These are phyloP conservation scores for Saitoella complicata DNA, from an alignment of 805 yeast genomes.

Conservation along the genomic window DNA sequence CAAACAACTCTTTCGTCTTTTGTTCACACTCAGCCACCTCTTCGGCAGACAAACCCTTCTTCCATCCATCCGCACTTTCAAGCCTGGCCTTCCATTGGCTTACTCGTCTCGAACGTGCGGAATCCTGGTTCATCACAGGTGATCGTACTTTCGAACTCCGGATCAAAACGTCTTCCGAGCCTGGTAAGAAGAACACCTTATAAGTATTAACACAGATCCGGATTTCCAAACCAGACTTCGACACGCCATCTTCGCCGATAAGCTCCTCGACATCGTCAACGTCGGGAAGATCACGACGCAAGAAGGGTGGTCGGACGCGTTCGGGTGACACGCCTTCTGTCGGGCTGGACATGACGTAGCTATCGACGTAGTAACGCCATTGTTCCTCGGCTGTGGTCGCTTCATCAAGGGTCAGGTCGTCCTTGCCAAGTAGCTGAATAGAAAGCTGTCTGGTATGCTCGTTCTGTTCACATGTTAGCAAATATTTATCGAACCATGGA, in stretches of 20 bases:
- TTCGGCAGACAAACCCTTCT: too few species aligned
- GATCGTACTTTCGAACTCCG: slow-evolving; percentile 19
- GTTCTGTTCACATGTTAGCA: slow-evolving; percentile 16
- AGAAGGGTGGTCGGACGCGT: slow-evolving; percentile 62
- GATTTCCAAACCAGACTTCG: slow-evolving; percentile 49
- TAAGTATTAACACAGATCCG: slow-evolving; percentile 66
- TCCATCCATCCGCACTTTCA: too few species aligned
- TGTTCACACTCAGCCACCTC: too few species aligned
- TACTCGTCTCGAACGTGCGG: too few species aligned
- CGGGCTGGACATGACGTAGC: slow-evolving; percentile 86
- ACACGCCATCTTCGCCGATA: slow-evolving; percentile 3
- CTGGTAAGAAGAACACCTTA: slow-evolving; percentile 63
- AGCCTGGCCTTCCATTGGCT: too few species aligned
- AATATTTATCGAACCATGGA: background rate
- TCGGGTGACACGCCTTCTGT: slow-evolving; percentile 86
- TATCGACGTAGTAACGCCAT: slow-evolving; percentile 88
- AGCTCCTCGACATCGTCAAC: slow-evolving; percentile 11
- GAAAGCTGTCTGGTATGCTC: slow-evolving; percentile 35
- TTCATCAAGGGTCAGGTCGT: slow-evolving; percentile 72
- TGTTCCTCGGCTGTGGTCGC: slow-evolving; percentile 53
- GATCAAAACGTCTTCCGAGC: slow-evolving; percentile 63
- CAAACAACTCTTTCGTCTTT: too few species aligned
- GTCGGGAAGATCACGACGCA: slow-evolving; percentile 29
- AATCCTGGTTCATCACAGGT: too few species aligned
- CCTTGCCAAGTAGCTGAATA: slow-evolving; percentile 72